Evolutionary conservation across 139 green algal genomes (phyloP), one percentile per base, ranked within the genome.

Genomic region (Pseudopediastrum boryanum): DNA sequence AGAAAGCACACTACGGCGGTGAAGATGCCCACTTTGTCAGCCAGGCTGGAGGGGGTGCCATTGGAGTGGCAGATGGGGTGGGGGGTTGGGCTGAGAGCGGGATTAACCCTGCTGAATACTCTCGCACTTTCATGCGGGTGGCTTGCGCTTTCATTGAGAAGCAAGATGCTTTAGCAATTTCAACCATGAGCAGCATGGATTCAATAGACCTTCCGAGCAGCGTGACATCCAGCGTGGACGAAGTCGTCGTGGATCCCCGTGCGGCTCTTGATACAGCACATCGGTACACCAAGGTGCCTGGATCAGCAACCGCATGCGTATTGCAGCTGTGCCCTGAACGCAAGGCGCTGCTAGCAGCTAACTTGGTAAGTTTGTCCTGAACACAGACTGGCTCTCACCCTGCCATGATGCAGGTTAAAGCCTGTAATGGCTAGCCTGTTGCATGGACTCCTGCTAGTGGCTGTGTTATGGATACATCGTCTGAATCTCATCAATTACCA

Each of bases 31-130:
- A 90, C 73, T 98, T 98, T 71, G 77, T 95, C 41, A 92, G 83
- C 62, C 56, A 87, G 7, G 29, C 75, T 4, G 85, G 88, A 12
- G 86, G 84, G 2, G 83, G 83, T 12, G 85, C 88, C 0, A 77
- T 95, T 12, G 94, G 94, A 7, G 93, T 98, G 19, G 92, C 94
- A 27, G 94, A 98, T 82, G 94, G 94, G 9, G 94, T 98, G n/a
- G 93, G 94, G 23, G 94, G 94, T 0, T 98, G 93, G 93, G 82
- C 85, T 8, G 88, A 96, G 39, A 84, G 75, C 12, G 94, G 93
- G n/a, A 85, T 98, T 29, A 95, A 98, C 68, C 89, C 81, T 54
- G 82, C 90, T 88, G 91, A 95, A 27, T 96, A 96, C 74, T 93
- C 91, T 3, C 76, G 85, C n/a, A 90, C 73, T 7, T 82, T 96